These are phyloP conservation scores for Boletus sp. DNA, from an alignment of 1,284 basidiomycete genomes.

Conservation along the genomic window DNA sequence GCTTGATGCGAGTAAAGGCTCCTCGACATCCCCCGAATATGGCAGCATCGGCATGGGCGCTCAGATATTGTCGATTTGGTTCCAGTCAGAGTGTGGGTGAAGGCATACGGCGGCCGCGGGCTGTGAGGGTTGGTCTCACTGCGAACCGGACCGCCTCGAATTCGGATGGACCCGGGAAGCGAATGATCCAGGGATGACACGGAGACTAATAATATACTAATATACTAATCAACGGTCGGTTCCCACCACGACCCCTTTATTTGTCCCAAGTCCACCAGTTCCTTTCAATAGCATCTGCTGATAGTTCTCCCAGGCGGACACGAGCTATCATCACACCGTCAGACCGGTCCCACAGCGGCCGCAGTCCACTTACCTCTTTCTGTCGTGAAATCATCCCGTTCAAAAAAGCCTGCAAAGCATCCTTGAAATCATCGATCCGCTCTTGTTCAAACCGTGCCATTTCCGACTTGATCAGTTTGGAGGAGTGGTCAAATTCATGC, in stretches of 20 bases:
- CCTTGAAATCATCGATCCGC: slow-evolving; percentile 88
- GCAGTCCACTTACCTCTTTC: slow-evolving; percentile 64
- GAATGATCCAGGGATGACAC: no score
- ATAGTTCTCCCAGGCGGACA: slow-evolving; percentile 73
- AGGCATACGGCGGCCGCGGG: no score
- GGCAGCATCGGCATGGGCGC: slow-evolving; percentile 25
- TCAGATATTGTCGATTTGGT: not conserved
- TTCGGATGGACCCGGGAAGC: slow-evolving; percentile 14
- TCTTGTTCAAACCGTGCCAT: slow-evolving; percentile 94
- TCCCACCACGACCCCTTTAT: slow-evolving; percentile 1
- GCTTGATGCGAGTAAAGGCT: slow-evolving; percentile 40
- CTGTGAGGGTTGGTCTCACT: no score
- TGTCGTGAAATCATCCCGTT: slow-evolving; percentile 84
- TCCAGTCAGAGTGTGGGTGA: no score
- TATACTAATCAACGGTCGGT: not conserved
- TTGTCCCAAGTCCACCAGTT: slow-evolving; percentile 18
- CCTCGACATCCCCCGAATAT: slow-evolving; percentile 29
- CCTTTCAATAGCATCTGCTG: slow-evolving; percentile 67
- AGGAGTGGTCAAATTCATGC: slow-evolving; percentile 87
- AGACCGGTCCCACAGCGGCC: not conserved
- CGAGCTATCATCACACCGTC: slow-evolving; percentile 49
- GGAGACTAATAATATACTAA: no score
- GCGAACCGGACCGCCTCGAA: no score
- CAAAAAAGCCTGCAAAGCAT: slow-evolving; percentile 74
- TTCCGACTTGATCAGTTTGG: slow-evolving; percentile 88